These are phyloP conservation scores for Leishmania tropica DNA, from an alignment of 208 protist species.

Conservation along the genomic window DNA sequence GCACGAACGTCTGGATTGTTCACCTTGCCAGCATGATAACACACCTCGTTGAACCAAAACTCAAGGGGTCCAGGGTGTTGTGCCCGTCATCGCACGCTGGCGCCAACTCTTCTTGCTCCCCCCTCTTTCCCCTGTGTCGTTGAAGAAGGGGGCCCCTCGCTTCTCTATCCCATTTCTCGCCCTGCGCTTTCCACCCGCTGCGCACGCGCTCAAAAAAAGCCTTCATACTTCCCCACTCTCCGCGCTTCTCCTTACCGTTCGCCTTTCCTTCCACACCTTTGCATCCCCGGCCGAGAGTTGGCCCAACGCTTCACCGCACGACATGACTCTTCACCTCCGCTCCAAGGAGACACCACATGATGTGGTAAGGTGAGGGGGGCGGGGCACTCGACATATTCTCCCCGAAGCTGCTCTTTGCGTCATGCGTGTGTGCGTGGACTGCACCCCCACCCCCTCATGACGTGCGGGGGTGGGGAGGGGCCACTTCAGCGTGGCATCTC, in stretches of 20 bases:
- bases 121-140: background rate
- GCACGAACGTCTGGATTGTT: background rate
- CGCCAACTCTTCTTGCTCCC: background rate
- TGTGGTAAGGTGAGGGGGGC: background rate
- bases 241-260: background rate
- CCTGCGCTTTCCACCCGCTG: too few relatives aligned
- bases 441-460: too few relatives aligned
- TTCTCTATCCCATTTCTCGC: background rate
- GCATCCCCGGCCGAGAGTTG: background rate
- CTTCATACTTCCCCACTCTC: background rate
- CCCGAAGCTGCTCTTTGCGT: background rate
- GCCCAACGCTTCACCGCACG: too few relatives aligned
- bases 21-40: background rate
- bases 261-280: background rate
- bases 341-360: background rate
- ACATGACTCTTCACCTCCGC: background rate
- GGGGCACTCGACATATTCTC: background rate
- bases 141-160: background rate
- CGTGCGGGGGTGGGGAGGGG: background rate
- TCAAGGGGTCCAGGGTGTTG: background rate
- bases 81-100: background rate
- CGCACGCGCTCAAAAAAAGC: too few relatives aligned
- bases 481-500: background rate
- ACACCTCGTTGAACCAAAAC: background rate
- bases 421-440: background rate